Conservation (phyloP, 768 basidiomycete species). For the Leccinum variicolor region DNA sequence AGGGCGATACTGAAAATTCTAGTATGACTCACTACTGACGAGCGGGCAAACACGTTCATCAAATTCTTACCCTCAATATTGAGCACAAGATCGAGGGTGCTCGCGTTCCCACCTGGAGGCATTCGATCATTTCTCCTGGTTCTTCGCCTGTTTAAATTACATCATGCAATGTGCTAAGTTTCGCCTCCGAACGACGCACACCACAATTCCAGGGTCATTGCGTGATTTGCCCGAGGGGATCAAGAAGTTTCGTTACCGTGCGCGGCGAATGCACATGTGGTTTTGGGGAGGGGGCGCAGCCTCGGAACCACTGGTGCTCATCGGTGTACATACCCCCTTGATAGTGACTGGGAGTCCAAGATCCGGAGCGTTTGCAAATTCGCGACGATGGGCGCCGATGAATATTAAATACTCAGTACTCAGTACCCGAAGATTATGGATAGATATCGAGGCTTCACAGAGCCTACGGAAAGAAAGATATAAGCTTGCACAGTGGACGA, state of each 20-base stretch:
- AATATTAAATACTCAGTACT: no score
- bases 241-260: no score
- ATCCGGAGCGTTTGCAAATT: neutral
- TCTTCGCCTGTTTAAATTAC: neutral
- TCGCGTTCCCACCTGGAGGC: neutral
- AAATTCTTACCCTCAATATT: neutral
- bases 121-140: neutral
- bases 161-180: neutral
- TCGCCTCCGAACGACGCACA: neutral
- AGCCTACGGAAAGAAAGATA: neutral
- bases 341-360: no score
- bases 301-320: no score
- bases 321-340: no score
- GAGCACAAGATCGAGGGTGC: neutral
- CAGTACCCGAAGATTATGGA: neutral
- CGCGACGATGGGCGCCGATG: neutral
- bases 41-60: neutral
- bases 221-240: neutral
- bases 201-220: neutral
- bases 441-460: neutral
- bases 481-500: constrained; percentile 5
- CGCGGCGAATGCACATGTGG: no score
- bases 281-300: no score
- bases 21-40: no score
- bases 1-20: neutral